Conservation (phyloP, 768 basidiomycete genomes). For the Coprinellus micaceus region DNA sequence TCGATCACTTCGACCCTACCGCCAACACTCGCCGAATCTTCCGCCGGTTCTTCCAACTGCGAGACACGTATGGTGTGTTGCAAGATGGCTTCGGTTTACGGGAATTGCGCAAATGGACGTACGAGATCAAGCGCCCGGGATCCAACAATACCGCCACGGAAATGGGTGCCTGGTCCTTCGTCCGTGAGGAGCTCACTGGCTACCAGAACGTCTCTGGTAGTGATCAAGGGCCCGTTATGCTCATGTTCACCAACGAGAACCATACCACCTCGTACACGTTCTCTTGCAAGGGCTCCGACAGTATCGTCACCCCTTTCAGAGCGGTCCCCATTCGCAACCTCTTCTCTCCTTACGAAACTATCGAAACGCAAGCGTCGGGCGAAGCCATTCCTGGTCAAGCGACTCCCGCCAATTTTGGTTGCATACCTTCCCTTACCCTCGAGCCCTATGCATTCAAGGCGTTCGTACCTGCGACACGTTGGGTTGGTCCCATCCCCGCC, state of each 20-base stretch:
- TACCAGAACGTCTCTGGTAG: slow-evolving; percentile 63
- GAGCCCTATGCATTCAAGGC: slow-evolving; percentile 79
- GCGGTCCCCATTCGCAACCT: slow-evolving; percentile 63
- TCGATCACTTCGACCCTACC: slow-evolving; percentile 94
- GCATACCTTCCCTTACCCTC: slow-evolving; percentile 62
- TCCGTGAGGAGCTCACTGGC: slow-evolving; percentile 55
- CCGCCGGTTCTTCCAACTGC: slow-evolving; percentile 68
- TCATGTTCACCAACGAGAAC: slow-evolving; percentile 87
- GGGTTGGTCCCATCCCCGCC: slow-evolving; percentile 68
- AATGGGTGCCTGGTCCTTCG: slow-evolving; percentile 84
- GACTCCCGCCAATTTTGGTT: slow-evolving; percentile 67
- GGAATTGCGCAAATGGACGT: slow-evolving; percentile 83
- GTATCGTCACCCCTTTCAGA: slow-evolving; percentile 69
- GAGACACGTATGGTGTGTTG: slow-evolving; percentile 63
- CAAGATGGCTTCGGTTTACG: slow-evolving; percentile 88
- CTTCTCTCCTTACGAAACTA: slow-evolving; percentile 79
- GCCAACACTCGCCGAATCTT: slow-evolving; percentile 71
- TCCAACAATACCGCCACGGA: slow-evolving; percentile 80
- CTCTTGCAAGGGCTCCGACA: slow-evolving; percentile 46
- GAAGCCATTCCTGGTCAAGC: slow-evolving; percentile 60
- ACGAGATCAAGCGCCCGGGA: slow-evolving; percentile 73
- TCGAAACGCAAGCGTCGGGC: slow-evolving; percentile 62
- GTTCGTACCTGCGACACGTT: slow-evolving; percentile 63
- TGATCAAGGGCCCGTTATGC: slow-evolving; percentile 69
- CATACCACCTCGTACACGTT: slow-evolving; percentile 57